Evolutionary conservation across 768 basidiomycete species (phyloP).

Genomic region (Lanmaoa pseudosensibilis): DNA sequence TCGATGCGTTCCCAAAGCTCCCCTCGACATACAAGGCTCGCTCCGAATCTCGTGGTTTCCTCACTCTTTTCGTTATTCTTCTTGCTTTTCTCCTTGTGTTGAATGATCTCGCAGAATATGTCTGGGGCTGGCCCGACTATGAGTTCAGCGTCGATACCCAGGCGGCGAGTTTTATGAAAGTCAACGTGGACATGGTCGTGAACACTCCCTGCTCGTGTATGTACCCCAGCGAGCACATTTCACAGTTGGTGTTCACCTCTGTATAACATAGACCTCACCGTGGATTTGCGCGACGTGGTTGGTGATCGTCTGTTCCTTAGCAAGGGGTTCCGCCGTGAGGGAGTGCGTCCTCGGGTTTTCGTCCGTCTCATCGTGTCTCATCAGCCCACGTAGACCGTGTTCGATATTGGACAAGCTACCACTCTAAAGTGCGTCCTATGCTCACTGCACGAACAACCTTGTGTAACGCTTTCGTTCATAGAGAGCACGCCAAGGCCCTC

Average conservation of each 20-base stretch:
- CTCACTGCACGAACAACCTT: not conserved
- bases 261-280: slow-evolving; percentile 61
- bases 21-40: slow-evolving; percentile 78
- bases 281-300: slow-evolving; percentile 91
- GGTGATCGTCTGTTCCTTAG: slow-evolving; percentile 89
- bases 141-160: slow-evolving; percentile 83
- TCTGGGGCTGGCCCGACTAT: slow-evolving; percentile 92
- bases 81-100: slow-evolving; percentile 73
- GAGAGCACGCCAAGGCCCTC: slow-evolving; percentile 63
- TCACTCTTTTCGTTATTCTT: slow-evolving; percentile 69
- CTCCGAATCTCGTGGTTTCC: slow-evolving; percentile 76
- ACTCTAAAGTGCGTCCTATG: slow-evolving; percentile 51
- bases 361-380: not conserved
- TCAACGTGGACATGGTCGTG: slow-evolving; percentile 92
- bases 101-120: slow-evolving; percentile 86
- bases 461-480: slow-evolving; percentile 20
- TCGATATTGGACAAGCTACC: slow-evolving; percentile 81
- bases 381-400: slow-evolving; percentile 53
- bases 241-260: not conserved
- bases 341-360: slow-evolving; percentile 47
- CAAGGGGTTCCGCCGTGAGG: slow-evolving; percentile 78
- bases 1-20: slow-evolving; percentile 88
- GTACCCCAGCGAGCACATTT: slow-evolving; percentile 33
- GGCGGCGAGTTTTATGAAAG: slow-evolving; percentile 59
- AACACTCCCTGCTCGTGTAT: slow-evolving; percentile 92